Base-by-base conservation (phyloP, 306 rosid species). In the Rosa persica region DNA sequence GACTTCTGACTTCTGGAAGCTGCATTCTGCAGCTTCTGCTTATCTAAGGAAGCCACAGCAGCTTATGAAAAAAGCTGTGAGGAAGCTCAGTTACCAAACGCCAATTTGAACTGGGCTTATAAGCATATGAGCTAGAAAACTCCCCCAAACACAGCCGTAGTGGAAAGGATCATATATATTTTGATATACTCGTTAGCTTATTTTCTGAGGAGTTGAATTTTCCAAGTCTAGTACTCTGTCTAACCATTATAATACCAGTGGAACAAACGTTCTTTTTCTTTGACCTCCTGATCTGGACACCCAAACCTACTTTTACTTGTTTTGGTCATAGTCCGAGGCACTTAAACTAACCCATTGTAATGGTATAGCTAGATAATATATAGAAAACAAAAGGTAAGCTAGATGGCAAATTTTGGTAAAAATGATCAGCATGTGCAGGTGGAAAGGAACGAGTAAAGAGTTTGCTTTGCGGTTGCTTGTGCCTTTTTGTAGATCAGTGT, bases 401-500 rank as follows among this genome's bases (percentile, higher is more conserved):
- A 30, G 30, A 43, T 54, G 30, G 25, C n/a, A n/a, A 8, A 52
- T 2, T 36, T 22, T 12, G 20, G 27, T 36, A 65, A 40, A 17
- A 49, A 51, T 64, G 44, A 69, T 72, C 25, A 71, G 34, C 19
- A n/a, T 43, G 61, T 81, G 75, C 76, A 43, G 55, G 85, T 73
- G 78, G 77, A 46, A 71, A 76, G 74, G 65, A 64, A 34, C 68
- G 73, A 11, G 76, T 58, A 65, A 72, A 72, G 55, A 34, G 70
- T 73, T 73, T 67, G 79, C 72, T 80, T 74, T 72, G 75, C 68
- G 55, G 27, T 62, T 39, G 71, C 49, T 74, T 39, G 47, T 60
- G 66, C 80, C 82, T 80, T 84, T 87, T 55, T 61, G 73, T 74
- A 62, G 66, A 69, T 82, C 70, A 23, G 44, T 42, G 82, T 61